Percentiles rank a stretch among this genome's conserved stretches.
Evolutionary conservation across 2,329 filamentous ascomycete species (phyloP).

Genomic region (Claviceps pazoutovae): DNA sequence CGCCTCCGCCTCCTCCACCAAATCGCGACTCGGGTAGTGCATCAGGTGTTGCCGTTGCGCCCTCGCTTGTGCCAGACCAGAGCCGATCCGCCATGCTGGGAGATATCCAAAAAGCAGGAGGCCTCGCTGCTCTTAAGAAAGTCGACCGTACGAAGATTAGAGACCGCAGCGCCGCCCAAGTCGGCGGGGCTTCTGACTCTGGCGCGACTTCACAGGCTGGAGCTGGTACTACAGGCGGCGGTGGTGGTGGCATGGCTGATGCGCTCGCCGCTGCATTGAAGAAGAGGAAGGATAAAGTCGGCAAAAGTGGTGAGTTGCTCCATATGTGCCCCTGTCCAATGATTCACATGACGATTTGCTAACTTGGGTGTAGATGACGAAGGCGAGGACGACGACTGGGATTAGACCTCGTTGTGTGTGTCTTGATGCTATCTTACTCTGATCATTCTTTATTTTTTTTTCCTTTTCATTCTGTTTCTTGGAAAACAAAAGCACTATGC

Average conservation of each 20-base stretch:
- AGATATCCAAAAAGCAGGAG: conserved; percentile 57
- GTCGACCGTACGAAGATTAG: conserved; percentile 56
- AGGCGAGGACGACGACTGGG: conserved; percentile 62
- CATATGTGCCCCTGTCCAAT: background rate
- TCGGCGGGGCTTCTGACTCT: conserved; percentile 37
- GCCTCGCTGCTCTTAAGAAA: conserved; percentile 58
- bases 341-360: background rate
- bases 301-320: conserved; percentile 69
- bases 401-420: conserved; percentile 12
- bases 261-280: conserved; percentile 65
- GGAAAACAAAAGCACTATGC: background rate
- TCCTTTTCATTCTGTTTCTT: conserved; percentile 8
- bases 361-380: conserved; percentile 49
- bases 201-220: conserved; percentile 39
- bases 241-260: conserved; percentile 60
- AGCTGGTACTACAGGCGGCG: conserved; percentile 35
- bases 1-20: conserved; percentile 40
- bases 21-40: conserved; percentile 45
- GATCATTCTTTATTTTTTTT: background rate
- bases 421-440: too few relatives aligned
- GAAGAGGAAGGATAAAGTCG: conserved; percentile 86
- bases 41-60: conserved; percentile 35
- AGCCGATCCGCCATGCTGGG: conserved; percentile 49
- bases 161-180: conserved; percentile 53
- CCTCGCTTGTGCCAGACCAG: conserved; percentile 27